Percentiles rank a stretch among this genome's conserved stretches.
phyloP scores from a whole-genome alignment of 2,329 filamentous ascomycete genomes.

The Penicillium janthinellum region DNA sequence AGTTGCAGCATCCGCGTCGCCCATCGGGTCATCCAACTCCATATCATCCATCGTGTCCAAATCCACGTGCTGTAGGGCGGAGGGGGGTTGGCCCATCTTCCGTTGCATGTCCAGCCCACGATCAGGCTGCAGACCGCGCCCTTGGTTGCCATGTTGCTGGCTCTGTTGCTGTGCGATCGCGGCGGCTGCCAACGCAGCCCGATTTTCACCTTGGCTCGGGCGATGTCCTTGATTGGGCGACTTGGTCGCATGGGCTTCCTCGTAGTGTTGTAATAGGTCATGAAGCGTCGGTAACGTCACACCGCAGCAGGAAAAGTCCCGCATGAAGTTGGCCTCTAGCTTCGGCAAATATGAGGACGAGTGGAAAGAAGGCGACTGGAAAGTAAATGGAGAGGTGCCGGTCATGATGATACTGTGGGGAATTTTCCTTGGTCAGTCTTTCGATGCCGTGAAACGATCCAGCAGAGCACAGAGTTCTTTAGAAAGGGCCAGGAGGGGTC shows the following conservation, averaged over 20 bases:
- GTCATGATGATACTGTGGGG: slow-evolving; percentile 81
- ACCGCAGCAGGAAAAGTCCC: slow-evolving; percentile 94
- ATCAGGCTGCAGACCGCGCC: slow-evolving; percentile 38
- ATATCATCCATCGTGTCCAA: slow-evolving; percentile 90
- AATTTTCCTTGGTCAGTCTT: slow-evolving; percentile 32
- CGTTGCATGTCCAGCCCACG: slow-evolving; percentile 40
- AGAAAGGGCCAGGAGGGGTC: background rate
- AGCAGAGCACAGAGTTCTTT: slow-evolving; percentile 17
- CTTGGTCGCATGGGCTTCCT: slow-evolving; percentile 85
- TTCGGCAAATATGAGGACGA: slow-evolving; percentile 96
- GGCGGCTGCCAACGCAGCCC: slow-evolving; percentile 52
- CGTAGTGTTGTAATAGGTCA: slow-evolving; percentile 93
- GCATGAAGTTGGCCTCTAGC: slow-evolving; percentile 96
- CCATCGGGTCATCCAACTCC: slow-evolving; percentile 89
- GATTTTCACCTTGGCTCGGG: slow-evolving; percentile 54
- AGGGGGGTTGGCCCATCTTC: slow-evolving; percentile 39
- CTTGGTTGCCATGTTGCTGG: slow-evolving; percentile 46
- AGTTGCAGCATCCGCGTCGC: slow-evolving; percentile 44
- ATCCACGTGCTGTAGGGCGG: slow-evolving; percentile 51
- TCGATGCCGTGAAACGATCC: slow-evolving; percentile 25
- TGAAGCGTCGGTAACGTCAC: slow-evolving; percentile 87
- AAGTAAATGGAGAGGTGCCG: slow-evolving; percentile 88
- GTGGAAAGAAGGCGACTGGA: slow-evolving; percentile 92
- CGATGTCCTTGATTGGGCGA: slow-evolving; percentile 54
- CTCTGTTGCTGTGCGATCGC: slow-evolving; percentile 54